These are phyloP conservation scores for Metarhizium rileyi DNA, from an alignment of 2,329 filamentous ascomycete species.

Conservation along the genomic window DNA sequence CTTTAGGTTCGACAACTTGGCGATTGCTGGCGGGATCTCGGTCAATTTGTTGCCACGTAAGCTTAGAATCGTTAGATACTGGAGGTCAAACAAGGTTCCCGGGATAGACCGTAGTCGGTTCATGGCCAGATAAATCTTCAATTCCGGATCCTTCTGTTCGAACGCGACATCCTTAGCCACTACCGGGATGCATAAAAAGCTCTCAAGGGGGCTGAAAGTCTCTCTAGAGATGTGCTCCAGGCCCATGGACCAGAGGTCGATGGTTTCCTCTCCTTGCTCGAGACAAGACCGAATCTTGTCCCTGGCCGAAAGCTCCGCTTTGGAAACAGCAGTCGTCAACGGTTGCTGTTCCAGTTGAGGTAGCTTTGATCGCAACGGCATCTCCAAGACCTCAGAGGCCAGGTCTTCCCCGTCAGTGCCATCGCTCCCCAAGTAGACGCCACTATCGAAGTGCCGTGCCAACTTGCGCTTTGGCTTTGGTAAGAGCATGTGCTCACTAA, in stretches of 20 bases:
- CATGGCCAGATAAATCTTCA: conserved; percentile 51
- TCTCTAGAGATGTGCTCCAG: conserved; percentile 45
- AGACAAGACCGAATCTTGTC: conserved; percentile 41
- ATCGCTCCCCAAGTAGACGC: conserved; percentile 59
- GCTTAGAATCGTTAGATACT: conserved; percentile 54
- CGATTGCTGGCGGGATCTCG: conserved; percentile 51
- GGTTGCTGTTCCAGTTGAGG: conserved; percentile 23
- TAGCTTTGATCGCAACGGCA: conserved; percentile 24
- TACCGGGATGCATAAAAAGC: conserved; percentile 43
- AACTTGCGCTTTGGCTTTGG: conserved; percentile 41
- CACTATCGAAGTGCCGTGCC: conserved; percentile 55
- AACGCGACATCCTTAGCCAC: conserved; percentile 50
- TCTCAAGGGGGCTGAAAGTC: conserved; percentile 45
- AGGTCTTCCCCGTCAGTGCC: conserved; percentile 34
- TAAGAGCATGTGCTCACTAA: conserved; percentile 27
- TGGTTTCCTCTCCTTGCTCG: conserved; percentile 46
- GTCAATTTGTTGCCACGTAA: conserved; percentile 53
- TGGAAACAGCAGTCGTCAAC: conserved; percentile 20
- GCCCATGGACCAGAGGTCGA: conserved; percentile 52
- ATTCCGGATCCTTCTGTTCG: conserved; percentile 44
- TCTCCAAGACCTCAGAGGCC: conserved; percentile 19
- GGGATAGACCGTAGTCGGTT: conserved; percentile 51
- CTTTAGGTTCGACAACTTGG: conserved; percentile 45
- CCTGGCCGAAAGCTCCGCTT: conserved; percentile 35
- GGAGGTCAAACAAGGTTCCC: conserved; percentile 49